Evolutionary conservation across 176 grass and related monocot genomes (phyloP).

Genomic region (Chrysopogon serrulatus): DNA sequence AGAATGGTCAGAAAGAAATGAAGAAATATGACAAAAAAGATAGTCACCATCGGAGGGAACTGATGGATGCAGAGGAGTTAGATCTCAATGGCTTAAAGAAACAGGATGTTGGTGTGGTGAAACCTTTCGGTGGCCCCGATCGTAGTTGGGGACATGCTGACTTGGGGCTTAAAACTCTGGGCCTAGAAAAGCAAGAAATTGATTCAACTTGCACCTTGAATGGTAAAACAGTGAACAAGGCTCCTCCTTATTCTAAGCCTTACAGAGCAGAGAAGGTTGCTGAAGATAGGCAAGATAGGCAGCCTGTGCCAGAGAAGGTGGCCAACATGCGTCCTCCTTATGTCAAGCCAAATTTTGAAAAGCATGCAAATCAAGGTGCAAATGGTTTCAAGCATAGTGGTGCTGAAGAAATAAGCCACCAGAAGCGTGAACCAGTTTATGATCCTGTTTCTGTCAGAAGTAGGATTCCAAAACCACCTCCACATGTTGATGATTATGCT

Average conservation of each 20-base stretch:
- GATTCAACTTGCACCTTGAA: conserved; percentile 33
- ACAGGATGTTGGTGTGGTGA: conserved; percentile 27
- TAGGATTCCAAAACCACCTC: conserved; percentile 40
- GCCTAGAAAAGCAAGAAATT: conserved; percentile 34
- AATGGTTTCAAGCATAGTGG: conserved; percentile 11
- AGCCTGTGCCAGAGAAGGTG: conserved; percentile 29
- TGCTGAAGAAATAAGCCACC: background rate
- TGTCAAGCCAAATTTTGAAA: conserved; percentile 48
- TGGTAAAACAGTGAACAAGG: conserved; percentile 48
- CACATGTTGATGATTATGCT: conserved; percentile 7
- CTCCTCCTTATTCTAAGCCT: conserved; percentile 70
- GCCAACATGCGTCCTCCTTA: conserved; percentile 67
- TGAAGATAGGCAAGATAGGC: conserved; percentile 51
- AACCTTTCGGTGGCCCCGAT: conserved; percentile 37
- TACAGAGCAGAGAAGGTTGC: conserved; percentile 29
- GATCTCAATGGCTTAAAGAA: conserved; percentile 53
- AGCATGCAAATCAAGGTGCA: conserved; percentile 2
- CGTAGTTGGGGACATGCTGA: conserved; percentile 38
- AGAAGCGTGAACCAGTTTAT: conserved; percentile 15
- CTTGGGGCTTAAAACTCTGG: conserved; percentile 40
- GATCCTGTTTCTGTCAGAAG: conserved; percentile 62
- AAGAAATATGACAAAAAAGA: conserved; percentile 32
- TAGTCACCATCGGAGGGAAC: conserved; percentile 2
- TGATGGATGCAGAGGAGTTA: conserved; percentile 21
- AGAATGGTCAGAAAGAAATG: conserved; percentile 30